Conservation (phyloP, 1,284 basidiomycete species). For the Ganoderma sp. region DNA sequence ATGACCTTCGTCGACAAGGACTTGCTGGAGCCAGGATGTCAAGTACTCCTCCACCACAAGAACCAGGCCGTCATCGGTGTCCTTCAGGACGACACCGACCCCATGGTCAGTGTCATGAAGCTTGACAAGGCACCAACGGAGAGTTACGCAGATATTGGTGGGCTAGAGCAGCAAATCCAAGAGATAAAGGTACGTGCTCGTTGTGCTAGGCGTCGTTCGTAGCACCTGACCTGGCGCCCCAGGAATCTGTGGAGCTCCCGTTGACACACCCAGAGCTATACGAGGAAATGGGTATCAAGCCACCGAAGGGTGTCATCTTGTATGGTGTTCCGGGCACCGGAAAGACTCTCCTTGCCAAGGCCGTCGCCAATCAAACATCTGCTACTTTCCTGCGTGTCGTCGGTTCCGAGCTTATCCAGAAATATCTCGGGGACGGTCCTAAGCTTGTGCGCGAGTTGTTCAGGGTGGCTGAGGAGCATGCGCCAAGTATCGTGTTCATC, state of each 20-base stretch:
- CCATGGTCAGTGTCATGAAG: conserved; percentile 98
- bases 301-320: conserved; percentile 98
- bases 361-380: conserved; percentile 98
- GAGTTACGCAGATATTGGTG: conserved; percentile 98
- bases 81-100: conserved; percentile 95
- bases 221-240: conserved; percentile 18
- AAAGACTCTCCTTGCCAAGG: conserved; percentile 97
- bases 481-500: conserved; percentile 99
- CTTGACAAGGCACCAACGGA: conserved; percentile 98
- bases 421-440: conserved; percentile 99
- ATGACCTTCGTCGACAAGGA: conserved; percentile 99
- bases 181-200: conserved; percentile 86
- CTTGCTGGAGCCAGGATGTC: conserved; percentile 94
- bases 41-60: conserved; percentile 96
- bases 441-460: conserved; percentile 98
- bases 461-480: conserved; percentile 96
- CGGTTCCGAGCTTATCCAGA: conserved; percentile 98
- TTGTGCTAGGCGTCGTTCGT: not conserved
- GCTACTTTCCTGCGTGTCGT: conserved; percentile 98
- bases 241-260: conserved; percentile 98
- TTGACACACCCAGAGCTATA: conserved; percentile 98
- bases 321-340: conserved; percentile 99
- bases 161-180: conserved; percentile 95
- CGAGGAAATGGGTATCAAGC: conserved; percentile 99
- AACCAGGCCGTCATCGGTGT: conserved; percentile 96